Conservation (phyloP, 768 basidiomycete species). For the Cantharellus anzutake region DNA sequence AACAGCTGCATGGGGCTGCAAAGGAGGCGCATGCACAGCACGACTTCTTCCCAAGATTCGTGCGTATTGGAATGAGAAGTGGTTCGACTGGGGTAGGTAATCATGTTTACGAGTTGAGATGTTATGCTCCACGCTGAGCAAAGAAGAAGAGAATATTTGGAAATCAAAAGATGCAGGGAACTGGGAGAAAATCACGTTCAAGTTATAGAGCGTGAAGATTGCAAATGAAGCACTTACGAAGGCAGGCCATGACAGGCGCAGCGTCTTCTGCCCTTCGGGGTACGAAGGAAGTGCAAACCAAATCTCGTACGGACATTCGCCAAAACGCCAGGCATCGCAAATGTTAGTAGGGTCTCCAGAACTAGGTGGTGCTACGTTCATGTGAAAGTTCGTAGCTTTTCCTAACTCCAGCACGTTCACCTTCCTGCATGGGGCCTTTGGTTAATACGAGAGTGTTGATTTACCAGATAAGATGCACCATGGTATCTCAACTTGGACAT, state of each 20-base stretch:
- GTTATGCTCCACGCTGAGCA: not conserved
- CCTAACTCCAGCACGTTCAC: too few species aligned
- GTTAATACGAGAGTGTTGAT: too few species aligned
- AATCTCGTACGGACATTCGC: not conserved
- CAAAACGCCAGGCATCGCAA: not conserved
- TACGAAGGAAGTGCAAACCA: not conserved
- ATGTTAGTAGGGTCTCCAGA: not conserved
- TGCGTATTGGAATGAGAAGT: not conserved
- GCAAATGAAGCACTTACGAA: not conserved
- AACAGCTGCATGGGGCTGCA: not conserved
- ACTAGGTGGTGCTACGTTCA: too few species aligned
- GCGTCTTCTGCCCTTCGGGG: not conserved
- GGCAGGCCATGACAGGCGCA: not conserved
- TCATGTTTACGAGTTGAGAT: not conserved
- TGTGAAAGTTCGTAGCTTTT: too few species aligned
- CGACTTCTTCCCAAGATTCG: not conserved
- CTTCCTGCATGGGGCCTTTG: too few species aligned
- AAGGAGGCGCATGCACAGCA: not conserved
- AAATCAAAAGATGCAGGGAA: not conserved
- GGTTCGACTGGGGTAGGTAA: not conserved
- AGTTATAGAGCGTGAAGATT: too few species aligned
- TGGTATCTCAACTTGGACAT: too few species aligned
- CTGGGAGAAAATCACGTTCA: not conserved
- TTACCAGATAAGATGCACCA: too few species aligned
- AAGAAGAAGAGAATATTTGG: not conserved